Evolutionary conservation across 345 rosid species (phyloP), one percentile per base, ranked within the genome.

Genomic region (Linum usitatissimum): DNA sequence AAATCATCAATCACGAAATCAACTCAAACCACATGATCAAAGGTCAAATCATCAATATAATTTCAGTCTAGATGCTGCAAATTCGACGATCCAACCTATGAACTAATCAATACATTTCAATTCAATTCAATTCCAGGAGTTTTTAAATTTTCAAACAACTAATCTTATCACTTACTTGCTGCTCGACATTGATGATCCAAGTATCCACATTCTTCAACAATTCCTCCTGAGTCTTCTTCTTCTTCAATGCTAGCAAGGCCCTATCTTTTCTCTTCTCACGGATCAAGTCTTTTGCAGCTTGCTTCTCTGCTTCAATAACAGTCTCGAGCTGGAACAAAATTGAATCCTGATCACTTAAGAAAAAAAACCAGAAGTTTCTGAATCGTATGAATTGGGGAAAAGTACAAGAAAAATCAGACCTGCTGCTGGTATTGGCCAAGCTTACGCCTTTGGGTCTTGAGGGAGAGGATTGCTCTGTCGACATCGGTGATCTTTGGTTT

Each of bases 161-260:
- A 60, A 13, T 34, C 36, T 36, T n/a, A 36, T 34, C 30, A 68
- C 63, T 71, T 70, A 93, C 99, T 71, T 93, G 99, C 71, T 93
- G 99, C 73, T 93, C 97, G 1, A 93, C 97, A 77, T 93, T 93
- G 68, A 90, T 81, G 67, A 93, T 76, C 99, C 97, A 90, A 7
- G 83, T 69, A 68, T 93, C 97, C 9, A 90, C 96, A 78, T 93
- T 96, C 77, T 90, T 87, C 77, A 93, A 69, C 55, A 93, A 70
- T 6, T 90, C 97, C 73, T 93, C 97, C 63, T 93, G 99, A 1
- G 97, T 61, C 62, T 73, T 89, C 83, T 93, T 93, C 87, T 90
- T 93, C 90, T 90, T 93, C 79, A 93, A 63, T 3, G 96, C 97
- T 59, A 90, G 71, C 81, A 93, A 76, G 17, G 99, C 99, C 48